A percentile compares a stretch with the other conserved stretches of the same genome.
Conservation (phyloP, 805 yeast genomes). For the Brettanomyces bruxellensis region DNA sequence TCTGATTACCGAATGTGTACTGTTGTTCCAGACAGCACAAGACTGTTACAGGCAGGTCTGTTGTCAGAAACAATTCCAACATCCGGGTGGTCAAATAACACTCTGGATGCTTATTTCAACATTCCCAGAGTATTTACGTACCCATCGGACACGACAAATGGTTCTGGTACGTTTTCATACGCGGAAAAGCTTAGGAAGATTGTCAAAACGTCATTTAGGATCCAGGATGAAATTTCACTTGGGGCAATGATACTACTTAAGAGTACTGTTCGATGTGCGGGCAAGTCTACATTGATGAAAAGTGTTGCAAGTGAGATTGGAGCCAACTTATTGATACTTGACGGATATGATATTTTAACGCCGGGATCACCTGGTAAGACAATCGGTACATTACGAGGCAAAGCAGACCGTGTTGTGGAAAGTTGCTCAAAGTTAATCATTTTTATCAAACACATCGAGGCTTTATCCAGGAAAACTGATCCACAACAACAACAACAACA, state of each 20-base stretch:
- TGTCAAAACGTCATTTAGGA: conserved; percentile 39
- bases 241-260: conserved; percentile 57
- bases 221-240: conserved; percentile 28
- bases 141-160: conserved; percentile 1
- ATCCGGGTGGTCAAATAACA: background rate
- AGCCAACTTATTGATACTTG: conserved; percentile 55
- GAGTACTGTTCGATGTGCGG: conserved; percentile 68
- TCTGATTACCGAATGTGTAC: conserved; percentile 32
- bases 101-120: conserved; percentile 6
- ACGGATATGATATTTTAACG: conserved; percentile 57
- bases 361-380: conserved; percentile 72
- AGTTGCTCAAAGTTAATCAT: conserved; percentile 40
- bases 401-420: conserved; percentile 54
- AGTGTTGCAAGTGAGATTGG: conserved; percentile 53
- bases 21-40: conserved; percentile 60
- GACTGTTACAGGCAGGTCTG: conserved; percentile 61
- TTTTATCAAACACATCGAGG: conserved; percentile 65
- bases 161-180: conserved; percentile 30
- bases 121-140: conserved; percentile 5
- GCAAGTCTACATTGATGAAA: conserved; percentile 60
- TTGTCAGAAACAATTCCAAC: conserved; percentile 30
- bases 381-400: conserved; percentile 68
- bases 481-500: conserved; percentile 35
- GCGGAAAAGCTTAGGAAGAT: conserved; percentile 46
- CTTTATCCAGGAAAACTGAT: conserved; percentile 57